These are phyloP conservation scores for Phytophthora cryptogea DNA, from an alignment of 352 stramenopile genomes.

Conservation along the genomic window DNA sequence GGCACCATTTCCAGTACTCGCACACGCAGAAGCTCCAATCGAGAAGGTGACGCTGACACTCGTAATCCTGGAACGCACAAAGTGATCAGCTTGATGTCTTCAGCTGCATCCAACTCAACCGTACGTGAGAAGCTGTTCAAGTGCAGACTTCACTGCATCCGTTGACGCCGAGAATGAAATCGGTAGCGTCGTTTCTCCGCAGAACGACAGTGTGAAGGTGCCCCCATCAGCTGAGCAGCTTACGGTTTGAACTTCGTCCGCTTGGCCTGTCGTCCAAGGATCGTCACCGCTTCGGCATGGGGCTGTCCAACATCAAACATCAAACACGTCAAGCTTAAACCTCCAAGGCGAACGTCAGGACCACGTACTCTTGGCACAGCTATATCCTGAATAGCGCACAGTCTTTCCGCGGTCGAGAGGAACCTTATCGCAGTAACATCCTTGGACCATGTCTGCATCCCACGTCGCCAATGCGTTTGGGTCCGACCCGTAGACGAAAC, in stretches of 20 bases:
- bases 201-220: slow-evolving; percentile 80
- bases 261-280: slow-evolving; percentile 76
- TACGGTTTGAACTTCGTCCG: slow-evolving; percentile 80
- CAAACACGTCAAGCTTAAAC: background rate
- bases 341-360: slow-evolving; percentile 1
- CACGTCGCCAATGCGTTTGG: slow-evolving; percentile 79
- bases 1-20: slow-evolving; percentile 46
- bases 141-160: slow-evolving; percentile 33
- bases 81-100: slow-evolving; percentile 3
- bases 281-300: slow-evolving; percentile 88
- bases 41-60: slow-evolving; percentile 52
- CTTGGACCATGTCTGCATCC: slow-evolving; percentile 86
- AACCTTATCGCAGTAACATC: slow-evolving; percentile 89
- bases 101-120: background rate
- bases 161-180: slow-evolving; percentile 41
- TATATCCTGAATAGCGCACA: slow-evolving; percentile 67
- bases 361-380: slow-evolving; percentile 72
- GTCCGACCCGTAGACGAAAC: slow-evolving; percentile 74
- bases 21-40: slow-evolving; percentile 43
- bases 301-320: slow-evolving; percentile 26
- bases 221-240: slow-evolving; percentile 71
- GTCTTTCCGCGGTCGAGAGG: slow-evolving; percentile 48
- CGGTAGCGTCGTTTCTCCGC: slow-evolving; percentile 56
- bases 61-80: slow-evolving; percentile 44
- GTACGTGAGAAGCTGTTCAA: slow-evolving; percentile 65